Percentiles rank a stretch among this genome's conserved stretches.
Evolutionary conservation across 2,329 filamentous ascomycete species (phyloP).

Genomic region (Phialophora tarda): DNA sequence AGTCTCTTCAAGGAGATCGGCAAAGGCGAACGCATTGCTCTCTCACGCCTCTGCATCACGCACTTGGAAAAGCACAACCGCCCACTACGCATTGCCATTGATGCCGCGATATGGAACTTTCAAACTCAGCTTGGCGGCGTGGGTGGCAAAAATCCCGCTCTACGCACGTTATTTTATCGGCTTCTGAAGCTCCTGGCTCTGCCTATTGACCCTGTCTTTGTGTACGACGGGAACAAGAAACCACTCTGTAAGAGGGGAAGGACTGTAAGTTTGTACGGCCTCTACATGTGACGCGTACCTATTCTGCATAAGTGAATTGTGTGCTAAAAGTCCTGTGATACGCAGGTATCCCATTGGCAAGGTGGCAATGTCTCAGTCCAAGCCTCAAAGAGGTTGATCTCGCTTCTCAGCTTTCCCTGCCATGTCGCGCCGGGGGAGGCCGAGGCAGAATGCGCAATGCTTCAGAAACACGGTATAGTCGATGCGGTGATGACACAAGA

Average conservation of each 20-base stretch:
- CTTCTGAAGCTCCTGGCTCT: slow-evolving; percentile 76
- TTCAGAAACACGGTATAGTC: slow-evolving; percentile 81
- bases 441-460: slow-evolving; percentile 89
- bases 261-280: slow-evolving; percentile 48
- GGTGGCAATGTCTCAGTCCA: slow-evolving; percentile 70
- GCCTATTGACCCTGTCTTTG: slow-evolving; percentile 85
- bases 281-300: not conserved
- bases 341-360: slow-evolving; percentile 44
- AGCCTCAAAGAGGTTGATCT: slow-evolving; percentile 81
- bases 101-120: slow-evolving; percentile 97
- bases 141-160: slow-evolving; percentile 86
- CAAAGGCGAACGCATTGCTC: slow-evolving; percentile 74
- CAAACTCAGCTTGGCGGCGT: slow-evolving; percentile 80
- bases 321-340: not conserved
- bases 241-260: slow-evolving; percentile 89
- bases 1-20: slow-evolving; percentile 94
- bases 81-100: slow-evolving; percentile 85
- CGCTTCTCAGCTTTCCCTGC: slow-evolving; percentile 79
- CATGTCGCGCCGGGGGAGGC: slow-evolving; percentile 93
- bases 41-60: slow-evolving; percentile 80
- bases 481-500: slow-evolving; percentile 96
- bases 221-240: slow-evolving; percentile 86
- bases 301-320: not conserved
- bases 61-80: slow-evolving; percentile 72
- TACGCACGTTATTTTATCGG: slow-evolving; percentile 91